Evolutionary conservation across 2,329 filamentous ascomycete species (phyloP).

Genomic region (Ascochyta viciae-villosae): DNA sequence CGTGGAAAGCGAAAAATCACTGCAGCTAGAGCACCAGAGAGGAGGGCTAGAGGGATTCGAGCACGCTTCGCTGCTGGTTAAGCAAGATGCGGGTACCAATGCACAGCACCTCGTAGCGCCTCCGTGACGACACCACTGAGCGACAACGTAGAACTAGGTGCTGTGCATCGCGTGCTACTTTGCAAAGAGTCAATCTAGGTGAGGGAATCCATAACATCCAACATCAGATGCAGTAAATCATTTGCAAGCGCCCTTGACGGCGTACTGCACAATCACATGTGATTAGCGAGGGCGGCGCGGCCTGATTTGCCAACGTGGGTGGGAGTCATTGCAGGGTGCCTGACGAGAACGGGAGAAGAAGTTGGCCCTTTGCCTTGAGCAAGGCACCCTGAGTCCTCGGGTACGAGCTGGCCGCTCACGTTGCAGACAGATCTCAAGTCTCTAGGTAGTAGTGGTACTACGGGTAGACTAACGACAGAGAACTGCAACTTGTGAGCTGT

Average conservation of each 20-base stretch:
- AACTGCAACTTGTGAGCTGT: too few relatives aligned
- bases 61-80: not conserved
- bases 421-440: too few relatives aligned
- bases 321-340: not conserved
- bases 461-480: too few relatives aligned
- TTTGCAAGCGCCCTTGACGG: conserved; percentile 1
- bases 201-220: too few relatives aligned
- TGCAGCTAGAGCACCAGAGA: too few relatives aligned
- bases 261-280: not conserved
- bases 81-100: conserved; percentile 2
- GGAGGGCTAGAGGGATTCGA: too few relatives aligned
- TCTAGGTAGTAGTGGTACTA: too few relatives aligned
- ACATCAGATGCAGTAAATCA: too few relatives aligned
- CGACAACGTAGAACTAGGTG: too few relatives aligned
- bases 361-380: not conserved
- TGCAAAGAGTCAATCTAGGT: too few relatives aligned
- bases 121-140: not conserved
- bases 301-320: not conserved
- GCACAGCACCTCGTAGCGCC: conserved; percentile 1
- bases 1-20: too few relatives aligned
- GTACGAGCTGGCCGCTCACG: not conserved
- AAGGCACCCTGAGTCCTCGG: not conserved
- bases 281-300: not conserved
- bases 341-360: not conserved
- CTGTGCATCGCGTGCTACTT: too few relatives aligned